Evolutionary conservation across 306 rosid genomes (phyloP).

Genomic region (Luffa acutangula): DNA sequence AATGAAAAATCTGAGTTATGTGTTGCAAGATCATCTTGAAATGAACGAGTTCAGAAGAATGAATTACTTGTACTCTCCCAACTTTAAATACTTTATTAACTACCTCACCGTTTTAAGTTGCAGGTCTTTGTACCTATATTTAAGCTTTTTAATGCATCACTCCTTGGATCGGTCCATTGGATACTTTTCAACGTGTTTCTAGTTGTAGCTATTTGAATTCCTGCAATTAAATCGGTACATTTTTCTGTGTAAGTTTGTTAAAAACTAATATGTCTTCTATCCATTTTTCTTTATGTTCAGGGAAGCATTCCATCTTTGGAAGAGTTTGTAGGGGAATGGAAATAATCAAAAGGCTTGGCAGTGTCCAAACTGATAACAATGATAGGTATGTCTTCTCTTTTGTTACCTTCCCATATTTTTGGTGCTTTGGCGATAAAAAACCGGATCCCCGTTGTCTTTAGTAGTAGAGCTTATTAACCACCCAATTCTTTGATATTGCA

Average conservation of each 20-base stretch:
- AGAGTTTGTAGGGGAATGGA: slow-evolving; percentile 88
- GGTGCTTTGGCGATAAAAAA: neutral
- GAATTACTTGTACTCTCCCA: neutral
- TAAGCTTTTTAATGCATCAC: neutral
- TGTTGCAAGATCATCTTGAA: neutral
- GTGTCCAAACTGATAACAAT: slow-evolving; percentile 88
- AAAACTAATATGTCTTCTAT: slow-evolving; percentile 10
- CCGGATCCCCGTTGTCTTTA: neutral
- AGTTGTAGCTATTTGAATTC: neutral
- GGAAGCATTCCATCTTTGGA: slow-evolving; percentile 95
- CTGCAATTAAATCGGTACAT: neutral
- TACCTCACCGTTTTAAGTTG: neutral
- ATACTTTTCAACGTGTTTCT: neutral
- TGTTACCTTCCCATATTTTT: neutral
- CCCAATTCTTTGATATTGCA: neutral
- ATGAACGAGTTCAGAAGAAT: neutral
- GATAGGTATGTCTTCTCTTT: slow-evolving; percentile 56
- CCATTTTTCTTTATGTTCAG: slow-evolving; percentile 34
- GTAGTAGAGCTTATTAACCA: neutral
- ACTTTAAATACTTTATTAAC: neutral
- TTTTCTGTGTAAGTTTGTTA: neutral
- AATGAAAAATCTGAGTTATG: neutral
- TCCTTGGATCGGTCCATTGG: neutral
- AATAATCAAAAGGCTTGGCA: slow-evolving; percentile 89
- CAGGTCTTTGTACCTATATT: neutral